Conservation (phyloP, 129 eudicot genomes). For the Tagetes erecta region DNA sequence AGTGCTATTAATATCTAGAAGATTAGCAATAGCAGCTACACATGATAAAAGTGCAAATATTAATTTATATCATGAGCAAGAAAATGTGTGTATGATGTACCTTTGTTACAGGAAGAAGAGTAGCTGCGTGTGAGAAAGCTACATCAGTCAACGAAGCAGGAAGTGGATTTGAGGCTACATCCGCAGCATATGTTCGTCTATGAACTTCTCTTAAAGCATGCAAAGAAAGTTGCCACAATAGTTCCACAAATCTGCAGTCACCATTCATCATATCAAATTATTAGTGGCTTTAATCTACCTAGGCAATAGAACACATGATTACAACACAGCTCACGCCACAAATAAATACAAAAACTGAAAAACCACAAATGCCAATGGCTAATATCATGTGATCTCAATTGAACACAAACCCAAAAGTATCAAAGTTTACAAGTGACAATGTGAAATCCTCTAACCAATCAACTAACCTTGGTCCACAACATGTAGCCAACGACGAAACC, state of each 20-base stretch:
- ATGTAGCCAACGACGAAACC: constrained; percentile 97
- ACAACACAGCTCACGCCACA: constrained; percentile 4
- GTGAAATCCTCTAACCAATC: background rate
- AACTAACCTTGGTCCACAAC: constrained; percentile 98
- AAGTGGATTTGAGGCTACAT: constrained; percentile 89
- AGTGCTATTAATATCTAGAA: no score
- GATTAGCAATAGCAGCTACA: no score
- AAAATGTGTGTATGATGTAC: constrained; percentile 33
- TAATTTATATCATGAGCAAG: background rate
- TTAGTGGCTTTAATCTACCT: constrained; percentile 18
- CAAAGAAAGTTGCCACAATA: constrained; percentile 96
- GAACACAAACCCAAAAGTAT: background rate
- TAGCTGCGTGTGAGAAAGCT: constrained; percentile 97
- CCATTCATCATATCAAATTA: constrained; percentile 25
- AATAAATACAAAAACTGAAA: background rate
- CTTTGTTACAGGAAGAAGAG: constrained; percentile 96
- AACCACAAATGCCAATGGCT: background rate
- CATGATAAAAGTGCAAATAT: no score
- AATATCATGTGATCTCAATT: background rate
- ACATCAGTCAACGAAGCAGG: constrained; percentile 98
- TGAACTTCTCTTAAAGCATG: constrained; percentile 99
- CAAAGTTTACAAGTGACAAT: background rate
- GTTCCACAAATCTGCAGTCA: constrained; percentile 92
- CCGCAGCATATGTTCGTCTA: constrained; percentile 88
- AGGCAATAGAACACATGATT: background rate